Percentiles rank a stretch among this genome's conserved stretches.
These are phyloP conservation scores for Podospora pseudopauciseta DNA, from an alignment of 495 filamentous ascomycete species.

Conservation along the genomic window DNA sequence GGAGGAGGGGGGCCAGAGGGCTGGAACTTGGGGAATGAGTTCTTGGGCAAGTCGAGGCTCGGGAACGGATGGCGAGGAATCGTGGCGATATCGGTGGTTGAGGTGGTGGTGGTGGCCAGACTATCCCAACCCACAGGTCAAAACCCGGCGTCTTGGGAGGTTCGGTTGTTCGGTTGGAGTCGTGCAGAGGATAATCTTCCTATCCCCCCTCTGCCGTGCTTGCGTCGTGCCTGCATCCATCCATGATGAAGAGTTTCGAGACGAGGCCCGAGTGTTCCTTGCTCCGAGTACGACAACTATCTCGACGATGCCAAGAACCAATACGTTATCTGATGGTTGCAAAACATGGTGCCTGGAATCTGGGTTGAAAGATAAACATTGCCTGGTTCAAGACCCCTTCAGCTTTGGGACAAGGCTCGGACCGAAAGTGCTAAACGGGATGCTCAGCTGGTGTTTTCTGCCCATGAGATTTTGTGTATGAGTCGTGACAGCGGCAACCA, in stretches of 20 bases:
- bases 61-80: not conserved
- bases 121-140: not conserved
- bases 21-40: not conserved
- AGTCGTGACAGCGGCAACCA: slow-evolving; percentile 5
- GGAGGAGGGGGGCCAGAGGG: not conserved
- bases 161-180: not conserved
- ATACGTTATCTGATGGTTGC: not conserved
- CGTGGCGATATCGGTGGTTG: not conserved
- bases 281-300: not conserved
- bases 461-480: not conserved
- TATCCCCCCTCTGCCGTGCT: not conserved
- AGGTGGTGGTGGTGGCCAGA: not conserved
- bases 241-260: not conserved
- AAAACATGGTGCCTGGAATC: not conserved
- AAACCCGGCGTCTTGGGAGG: not conserved
- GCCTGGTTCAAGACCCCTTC: not conserved
- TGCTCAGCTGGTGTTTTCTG: not conserved
- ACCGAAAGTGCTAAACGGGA: not conserved
- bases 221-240: not conserved
- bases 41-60: not conserved
- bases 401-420: not conserved
- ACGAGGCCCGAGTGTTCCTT: not conserved
- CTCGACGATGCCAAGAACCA: not conserved
- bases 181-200: not conserved
- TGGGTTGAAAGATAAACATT: not conserved